These are phyloP conservation scores for Elaphomyces granulatus DNA, from an alignment of 495 filamentous ascomycete genomes.

Conservation along the genomic window DNA sequence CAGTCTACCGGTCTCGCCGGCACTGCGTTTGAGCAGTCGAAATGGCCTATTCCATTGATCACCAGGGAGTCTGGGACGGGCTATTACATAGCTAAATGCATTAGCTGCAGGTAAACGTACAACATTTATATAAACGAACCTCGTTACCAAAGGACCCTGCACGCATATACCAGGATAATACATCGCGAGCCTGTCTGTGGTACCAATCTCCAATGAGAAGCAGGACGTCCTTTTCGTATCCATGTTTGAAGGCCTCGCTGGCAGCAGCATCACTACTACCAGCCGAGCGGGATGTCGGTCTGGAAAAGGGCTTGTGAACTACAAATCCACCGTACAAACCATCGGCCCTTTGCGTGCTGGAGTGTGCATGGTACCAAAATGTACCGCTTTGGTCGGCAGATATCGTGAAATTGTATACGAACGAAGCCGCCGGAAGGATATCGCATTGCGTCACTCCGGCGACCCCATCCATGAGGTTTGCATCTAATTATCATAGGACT, in stretches of 20 bases:
- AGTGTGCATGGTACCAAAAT: slow-evolving; percentile 76
- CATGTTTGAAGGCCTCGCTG: slow-evolving; percentile 3
- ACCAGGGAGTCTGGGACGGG: slow-evolving; percentile 39
- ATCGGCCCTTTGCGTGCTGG: slow-evolving; percentile 52
- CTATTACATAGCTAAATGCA: slow-evolving; percentile 14
- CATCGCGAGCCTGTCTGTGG: slow-evolving; percentile 26
- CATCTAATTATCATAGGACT: slow-evolving; percentile 1
- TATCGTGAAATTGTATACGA: slow-evolving; percentile 68
- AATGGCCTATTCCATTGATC: slow-evolving; percentile 35
- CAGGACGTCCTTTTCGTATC: slow-evolving; percentile 28
- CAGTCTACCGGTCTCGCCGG: slow-evolving; percentile 35
- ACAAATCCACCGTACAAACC: slow-evolving; percentile 60
- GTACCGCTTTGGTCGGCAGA: slow-evolving; percentile 56
- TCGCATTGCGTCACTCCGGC: slow-evolving; percentile 51
- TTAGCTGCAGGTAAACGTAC: background rate
- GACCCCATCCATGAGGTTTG: slow-evolving; percentile 57
- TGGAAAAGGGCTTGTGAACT: slow-evolving; percentile 46
- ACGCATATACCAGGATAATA: slow-evolving; percentile 32
- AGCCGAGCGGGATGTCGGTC: background rate
- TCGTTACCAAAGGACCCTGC: slow-evolving; percentile 35
- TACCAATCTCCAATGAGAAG: slow-evolving; percentile 42
- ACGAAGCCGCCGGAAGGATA: slow-evolving; percentile 45
- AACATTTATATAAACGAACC: slow-evolving; percentile 9
- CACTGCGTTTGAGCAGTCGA: slow-evolving; percentile 35
- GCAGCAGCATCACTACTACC: background rate